Base-by-base conservation (phyloP, 371 early-diverging fungal species). In the Lichtheimia hyalospora region DNA sequence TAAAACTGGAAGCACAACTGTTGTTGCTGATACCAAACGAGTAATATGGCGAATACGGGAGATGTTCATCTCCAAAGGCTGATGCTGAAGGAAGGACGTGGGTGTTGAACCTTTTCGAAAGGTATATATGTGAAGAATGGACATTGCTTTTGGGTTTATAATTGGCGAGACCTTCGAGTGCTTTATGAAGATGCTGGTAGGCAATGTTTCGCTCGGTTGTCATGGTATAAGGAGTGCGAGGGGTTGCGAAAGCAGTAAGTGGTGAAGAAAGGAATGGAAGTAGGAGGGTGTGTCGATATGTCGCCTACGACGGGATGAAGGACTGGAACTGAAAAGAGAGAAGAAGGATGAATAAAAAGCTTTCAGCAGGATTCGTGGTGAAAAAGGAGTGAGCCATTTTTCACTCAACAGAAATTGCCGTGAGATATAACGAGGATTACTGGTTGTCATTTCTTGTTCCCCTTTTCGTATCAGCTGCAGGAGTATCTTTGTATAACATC, bases 21-120 rank as follows among this genome's bases (percentile, higher is more conserved):
- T 39, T 53, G 53, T 27, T 51, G 23, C 54, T 60, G 18, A 52
- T 43, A 3, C 49, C 40, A 39, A 27, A 21, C 14, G 49, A 48
- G 13, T 12, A 44, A 25, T 49, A 57, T 0, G 60, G 54, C 1
- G 60, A 53, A 53, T 53, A 60, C 10, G 60, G 60, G 1, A 60
- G 34, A 15, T 60, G 34, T 53, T 60, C 54, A 16, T 60, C 54
- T 6, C 46, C 49, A 15, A 23, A 46, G 7, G 46, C 46, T 5
- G 46, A 46, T 46, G 16, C 6, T 34, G 46, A 41, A 54, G 39
- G 14, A 20, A 41, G 41, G 39, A 16, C 5, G 34, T 34, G 34
- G 10, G 34, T 8, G 34, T 8, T 34, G 34, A 34, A 8, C 34
- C 10, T 34, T 5, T 34, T 34, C 34, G 34, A 34, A 34, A 34